These are phyloP conservation scores for Cladosporium sp. DNA, from an alignment of 2,329 filamentous ascomycete species.

Conservation along the genomic window DNA sequence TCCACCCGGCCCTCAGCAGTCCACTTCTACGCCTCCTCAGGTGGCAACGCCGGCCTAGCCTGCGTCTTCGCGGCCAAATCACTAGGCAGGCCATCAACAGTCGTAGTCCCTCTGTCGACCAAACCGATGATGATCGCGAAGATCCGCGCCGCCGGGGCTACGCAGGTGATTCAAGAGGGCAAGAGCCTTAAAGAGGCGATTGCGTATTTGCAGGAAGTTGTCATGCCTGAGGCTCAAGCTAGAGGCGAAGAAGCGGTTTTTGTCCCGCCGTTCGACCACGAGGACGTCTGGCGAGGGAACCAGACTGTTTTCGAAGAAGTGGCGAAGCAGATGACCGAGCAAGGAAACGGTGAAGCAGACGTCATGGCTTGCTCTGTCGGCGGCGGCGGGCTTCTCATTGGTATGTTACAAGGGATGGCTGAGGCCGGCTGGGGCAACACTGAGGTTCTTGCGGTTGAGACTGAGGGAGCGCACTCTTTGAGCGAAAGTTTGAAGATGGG, in stretches of 20 bases:
- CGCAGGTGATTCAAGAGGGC: constrained; percentile 68
- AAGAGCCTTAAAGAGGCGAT: constrained; percentile 70
- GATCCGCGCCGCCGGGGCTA: constrained; percentile 65
- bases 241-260: constrained; percentile 59
- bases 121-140: constrained; percentile 70
- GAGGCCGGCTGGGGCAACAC: constrained; percentile 36
- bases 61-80: constrained; percentile 70
- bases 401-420: constrained; percentile 70
- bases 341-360: constrained; percentile 54
- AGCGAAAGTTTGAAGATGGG: constrained; percentile 60
- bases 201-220: constrained; percentile 59
- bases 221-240: constrained; percentile 46
- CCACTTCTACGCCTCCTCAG: constrained; percentile 79
- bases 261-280: constrained; percentile 69
- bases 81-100: constrained; percentile 67
- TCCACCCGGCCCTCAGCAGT: constrained; percentile 37
- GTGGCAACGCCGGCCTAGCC: constrained; percentile 82
- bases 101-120: constrained; percentile 70
- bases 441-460: constrained; percentile 72
- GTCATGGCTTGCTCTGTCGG: constrained; percentile 77
- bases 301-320: constrained; percentile 59
- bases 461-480: constrained; percentile 70
- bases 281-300: constrained; percentile 67
- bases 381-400: constrained; percentile 77
- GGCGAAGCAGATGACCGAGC: constrained; percentile 40